These are phyloP conservation scores for Diutina rugosa DNA, from an alignment of 1,139 yeast genomes.

Conservation along the genomic window DNA sequence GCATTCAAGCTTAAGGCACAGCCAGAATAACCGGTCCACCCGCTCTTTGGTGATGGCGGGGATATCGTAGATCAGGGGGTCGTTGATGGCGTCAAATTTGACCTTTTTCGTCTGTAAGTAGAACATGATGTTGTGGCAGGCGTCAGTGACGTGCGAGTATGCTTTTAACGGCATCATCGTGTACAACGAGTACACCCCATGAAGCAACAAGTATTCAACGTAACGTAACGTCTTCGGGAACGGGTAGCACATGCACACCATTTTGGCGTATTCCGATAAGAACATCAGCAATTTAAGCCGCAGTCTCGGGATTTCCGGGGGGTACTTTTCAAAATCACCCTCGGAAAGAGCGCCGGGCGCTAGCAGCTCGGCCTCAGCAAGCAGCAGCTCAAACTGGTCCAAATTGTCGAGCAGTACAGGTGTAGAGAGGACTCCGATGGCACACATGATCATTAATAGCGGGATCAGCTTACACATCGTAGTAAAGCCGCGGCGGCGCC, in stretches of 20 bases:
- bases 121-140: constrained; percentile 24
- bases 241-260: constrained; percentile 2
- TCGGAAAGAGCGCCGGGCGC: not conserved
- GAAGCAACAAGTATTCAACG: constrained; percentile 15
- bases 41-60: constrained; percentile 6
- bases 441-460: constrained; percentile 17
- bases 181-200: constrained; percentile 23
- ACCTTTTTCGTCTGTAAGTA: constrained; percentile 9
- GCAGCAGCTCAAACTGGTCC: constrained; percentile 14
- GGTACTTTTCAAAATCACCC: not conserved
- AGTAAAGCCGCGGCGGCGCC: constrained; percentile 12
- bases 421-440: constrained; percentile 20
- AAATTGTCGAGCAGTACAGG: constrained; percentile 23
- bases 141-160: constrained; percentile 18
- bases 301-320: not conserved
- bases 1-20: constrained; percentile 32
- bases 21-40: constrained; percentile 32
- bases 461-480: constrained; percentile 17
- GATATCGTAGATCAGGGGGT: constrained; percentile 5
- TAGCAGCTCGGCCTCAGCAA: constrained; percentile 14
- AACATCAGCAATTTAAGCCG: not conserved
- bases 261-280: not conserved
- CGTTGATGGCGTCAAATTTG: constrained; percentile 3
- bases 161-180: constrained; percentile 26
- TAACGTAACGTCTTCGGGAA: constrained; percentile 1